Evolutionary conservation across 2,329 filamentous ascomycete genomes (phyloP), one percentile per base, ranked within the genome.

Genomic region (Chaetomium olivaceum): DNA sequence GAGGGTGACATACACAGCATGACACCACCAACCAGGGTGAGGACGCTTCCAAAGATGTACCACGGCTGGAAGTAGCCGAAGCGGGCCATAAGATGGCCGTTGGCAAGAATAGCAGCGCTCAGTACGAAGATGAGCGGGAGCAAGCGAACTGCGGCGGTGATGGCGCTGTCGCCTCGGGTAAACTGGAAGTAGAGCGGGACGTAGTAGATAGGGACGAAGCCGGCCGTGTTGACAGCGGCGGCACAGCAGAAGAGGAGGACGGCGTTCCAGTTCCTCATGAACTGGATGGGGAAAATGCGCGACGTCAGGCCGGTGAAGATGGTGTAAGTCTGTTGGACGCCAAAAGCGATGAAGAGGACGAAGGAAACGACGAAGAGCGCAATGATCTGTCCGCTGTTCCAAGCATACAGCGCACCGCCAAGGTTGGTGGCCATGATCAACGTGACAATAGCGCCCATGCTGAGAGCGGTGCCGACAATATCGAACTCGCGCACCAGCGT

Each of bases 181-280:
- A 85, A 85, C 67, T 82, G 80, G 71, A 85, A 85, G 72, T 78
- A 84, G 1, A 85, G 71, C 0, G 83, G 83, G n/a, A 85, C 78
- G 71, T 80, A 85, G 72, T 84, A 85, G 46, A 61, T 61, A 12
- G 58, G 48, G 31, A 61, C 33, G 50, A 61, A 61, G 11, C 48
- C 59, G 8, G 59, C 59, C 50, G 59, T 55, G 50, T 55, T 55
- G 31, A 55, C 48, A 3, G 59, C 48, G n/a, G 59, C 48, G 21
- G 51, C 33, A 16, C 31, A 51, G 55, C 48, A 71, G 68, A 80
- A 83, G 0, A 86, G 73, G 0, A 83, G 69, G 8, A 82, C 67
- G 54, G 79, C 71, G 3, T 76, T 75, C 5, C 72, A 72, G 21
- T 71, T 72, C 16, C 69, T 71, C 2, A 85, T 71, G 55, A 86